Percentiles rank a stretch among this genome's conserved stretches.
Conservation (phyloP, 1,284 basidiomycete species). For the Papiliotrema laurentii region DNA sequence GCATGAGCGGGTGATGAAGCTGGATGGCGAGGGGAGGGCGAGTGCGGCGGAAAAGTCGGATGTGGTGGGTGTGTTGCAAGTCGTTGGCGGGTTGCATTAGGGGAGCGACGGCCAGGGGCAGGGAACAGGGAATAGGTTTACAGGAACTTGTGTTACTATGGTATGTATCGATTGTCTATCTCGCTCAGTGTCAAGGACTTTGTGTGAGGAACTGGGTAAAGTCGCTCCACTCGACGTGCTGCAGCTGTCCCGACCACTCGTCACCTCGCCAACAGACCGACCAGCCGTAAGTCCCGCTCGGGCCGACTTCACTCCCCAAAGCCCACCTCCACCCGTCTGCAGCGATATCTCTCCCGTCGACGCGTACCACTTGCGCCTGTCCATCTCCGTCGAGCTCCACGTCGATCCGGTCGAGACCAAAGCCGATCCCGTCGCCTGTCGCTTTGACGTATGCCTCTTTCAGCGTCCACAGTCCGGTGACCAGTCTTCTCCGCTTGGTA, state of each 20-base stretch:
- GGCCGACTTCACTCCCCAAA: conserved; percentile 6
- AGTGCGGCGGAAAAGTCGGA: conserved; percentile 22
- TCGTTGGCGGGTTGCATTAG: conserved; percentile 34
- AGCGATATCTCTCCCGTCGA: conserved; percentile 29
- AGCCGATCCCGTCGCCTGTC: conserved; percentile 30
- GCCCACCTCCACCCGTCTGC: conserved; percentile 28
- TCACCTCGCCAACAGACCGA: conserved; percentile 32
- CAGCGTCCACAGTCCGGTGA: conserved; percentile 13
- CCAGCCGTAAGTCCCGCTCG: conserved; percentile 15
- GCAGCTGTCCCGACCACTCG: conserved; percentile 6
- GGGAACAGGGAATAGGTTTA: too few relatives aligned
- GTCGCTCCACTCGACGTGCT: conserved; percentile 22
- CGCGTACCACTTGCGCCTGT: conserved; percentile 12
- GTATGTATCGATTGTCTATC: not conserved
- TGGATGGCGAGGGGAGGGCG: conserved; percentile 11
- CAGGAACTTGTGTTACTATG: too few relatives aligned
- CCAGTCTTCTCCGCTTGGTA: conserved; percentile 14
- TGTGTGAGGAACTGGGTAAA: conserved; percentile 11
- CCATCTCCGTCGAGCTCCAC: conserved; percentile 19
- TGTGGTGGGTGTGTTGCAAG: conserved; percentile 37
- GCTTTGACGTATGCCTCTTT: not conserved
- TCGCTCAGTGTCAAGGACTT: not conserved
- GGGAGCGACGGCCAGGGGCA: too few relatives aligned
- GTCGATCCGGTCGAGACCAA: conserved; percentile 38
- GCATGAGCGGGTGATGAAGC: conserved; percentile 29